Evolutionary conservation across 345 rosid species (phyloP), one percentile per base, ranked within the genome.

Genomic region (Citrus sp.): DNA sequence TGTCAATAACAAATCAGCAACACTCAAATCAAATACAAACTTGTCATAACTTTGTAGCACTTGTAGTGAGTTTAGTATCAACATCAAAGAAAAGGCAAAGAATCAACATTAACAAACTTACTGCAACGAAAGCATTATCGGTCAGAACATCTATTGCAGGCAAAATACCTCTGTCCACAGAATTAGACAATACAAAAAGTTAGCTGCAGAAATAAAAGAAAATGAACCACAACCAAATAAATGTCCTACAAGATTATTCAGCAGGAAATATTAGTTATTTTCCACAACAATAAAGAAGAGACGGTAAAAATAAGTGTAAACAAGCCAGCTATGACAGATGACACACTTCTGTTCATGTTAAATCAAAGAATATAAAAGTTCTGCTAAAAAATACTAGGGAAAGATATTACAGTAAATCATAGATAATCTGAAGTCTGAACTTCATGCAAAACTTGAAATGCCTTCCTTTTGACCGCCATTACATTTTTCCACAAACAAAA

Each of bases 91-190:
- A 34, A 7, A 46, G 18, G 18, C 9, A 66, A 66, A 66, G 49
- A 30, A 22, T 27, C 21, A 37, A n/a, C 14, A 13, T 49, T 69
- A 55, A 61, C 56, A 55, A 82, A 82, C 95, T 88, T 87, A 94
- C 99, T 89, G 92, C 98, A 58, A 92, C 97, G 79, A 91, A 77
- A 77, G 87, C 87, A 82, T 89, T 79, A 22, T 70, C 74, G 66
- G 83, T 58, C 78, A 90, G 34, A 79, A 94, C 83, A 76, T 89
- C 97, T 21, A 96, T 86, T 9, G 98, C 99, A 59, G 97, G 97
- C 92, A 97, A 86, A 82, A 94, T 88, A 77, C 98, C 99, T 68
- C 98, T 97, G 94, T 81, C 77, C 84, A 83, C 67, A 81, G 68
- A 59, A 81, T 38, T 25, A 78, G 58, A 81, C 22, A 46, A 77